A percentile compares a stretch with the other conserved stretches of the same genome.
Conservation (phyloP, 176 grass and related monocot genomes). For the Carex pumila region DNA sequence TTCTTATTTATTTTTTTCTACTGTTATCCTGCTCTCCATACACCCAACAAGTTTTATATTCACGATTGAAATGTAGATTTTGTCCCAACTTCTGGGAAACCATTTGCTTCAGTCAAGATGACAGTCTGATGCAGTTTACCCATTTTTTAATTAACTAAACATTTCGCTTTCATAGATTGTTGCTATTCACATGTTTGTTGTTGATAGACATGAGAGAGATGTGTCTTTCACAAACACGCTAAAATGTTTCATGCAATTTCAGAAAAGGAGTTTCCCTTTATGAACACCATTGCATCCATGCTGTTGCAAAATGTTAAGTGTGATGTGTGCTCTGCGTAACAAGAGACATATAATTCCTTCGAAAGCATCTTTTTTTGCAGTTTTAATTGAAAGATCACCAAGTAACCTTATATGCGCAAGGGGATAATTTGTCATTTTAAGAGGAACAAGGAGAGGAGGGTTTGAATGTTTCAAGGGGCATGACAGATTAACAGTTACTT, state of each 20-base stretch:
- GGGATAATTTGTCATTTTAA: background rate
- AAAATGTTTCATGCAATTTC: too few relatives aligned
- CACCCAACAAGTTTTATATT: background rate
- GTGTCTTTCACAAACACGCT: background rate
- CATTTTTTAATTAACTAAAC: background rate
- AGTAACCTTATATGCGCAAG: background rate
- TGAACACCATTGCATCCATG: too few relatives aligned
- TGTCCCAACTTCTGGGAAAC: background rate
- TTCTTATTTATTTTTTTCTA: background rate
- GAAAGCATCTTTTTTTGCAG: too few relatives aligned
- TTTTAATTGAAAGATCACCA: background rate
- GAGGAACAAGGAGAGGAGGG: background rate
- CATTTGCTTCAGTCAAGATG: background rate
- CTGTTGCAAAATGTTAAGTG: too few relatives aligned
- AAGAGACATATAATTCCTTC: too few relatives aligned
- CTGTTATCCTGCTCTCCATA: background rate
- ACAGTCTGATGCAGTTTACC: background rate
- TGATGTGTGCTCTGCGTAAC: too few relatives aligned
- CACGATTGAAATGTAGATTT: background rate
- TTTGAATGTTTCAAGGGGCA: background rate
- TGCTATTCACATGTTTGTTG: background rate
- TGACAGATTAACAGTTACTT: background rate
- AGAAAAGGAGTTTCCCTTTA: too few relatives aligned
- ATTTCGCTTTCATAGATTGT: background rate
- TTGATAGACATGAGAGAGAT: background rate